These are phyloP conservation scores for Neofusicoccum parvum DNA, from an alignment of 2,329 filamentous ascomycete genomes.

Conservation along the genomic window DNA sequence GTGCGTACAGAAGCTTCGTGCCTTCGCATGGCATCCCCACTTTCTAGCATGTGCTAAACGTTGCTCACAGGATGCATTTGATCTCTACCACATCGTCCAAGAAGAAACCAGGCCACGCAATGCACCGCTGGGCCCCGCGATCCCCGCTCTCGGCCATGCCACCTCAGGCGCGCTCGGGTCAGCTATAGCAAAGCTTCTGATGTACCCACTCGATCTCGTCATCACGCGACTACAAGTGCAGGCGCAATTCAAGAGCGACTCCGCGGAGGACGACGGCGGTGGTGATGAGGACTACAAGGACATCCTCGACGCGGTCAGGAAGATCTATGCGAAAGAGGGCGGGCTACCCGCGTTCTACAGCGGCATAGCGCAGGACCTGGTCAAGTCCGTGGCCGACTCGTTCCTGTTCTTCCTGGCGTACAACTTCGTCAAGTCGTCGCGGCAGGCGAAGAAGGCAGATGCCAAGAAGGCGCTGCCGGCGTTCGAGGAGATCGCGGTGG, in stretches of 20 bases:
- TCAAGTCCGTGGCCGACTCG: conserved; percentile 63
- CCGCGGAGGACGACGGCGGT: conserved; percentile 29
- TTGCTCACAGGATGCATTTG: conserved; percentile 41
- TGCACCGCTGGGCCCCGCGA: conserved; percentile 45
- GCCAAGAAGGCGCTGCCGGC: conserved; percentile 54
- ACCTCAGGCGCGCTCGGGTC: conserved; percentile 77
- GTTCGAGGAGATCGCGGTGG: conserved; percentile 73
- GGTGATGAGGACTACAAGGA: conserved; percentile 60
- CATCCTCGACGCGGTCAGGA: conserved; percentile 68
- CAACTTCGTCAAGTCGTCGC: conserved; percentile 56
- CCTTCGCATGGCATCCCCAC: background rate
- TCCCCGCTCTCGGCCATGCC: conserved; percentile 80
- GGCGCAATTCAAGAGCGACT: conserved; percentile 53
- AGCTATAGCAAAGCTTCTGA: conserved; percentile 73
- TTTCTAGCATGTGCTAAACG: background rate
- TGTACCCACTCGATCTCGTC: conserved; percentile 81
- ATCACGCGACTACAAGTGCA: conserved; percentile 83
- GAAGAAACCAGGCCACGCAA: conserved; percentile 31
- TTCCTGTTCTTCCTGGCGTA: conserved; percentile 89
- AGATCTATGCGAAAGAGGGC: conserved; percentile 73
- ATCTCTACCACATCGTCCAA: conserved; percentile 44
- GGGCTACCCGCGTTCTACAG: conserved; percentile 67
- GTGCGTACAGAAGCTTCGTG: background rate
- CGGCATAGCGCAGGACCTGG: conserved; percentile 46
- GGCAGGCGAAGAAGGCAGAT: conserved; percentile 32